Base-by-base conservation (phyloP, 2,329 filamentous ascomycete species). In the Fusarium miscanthi region DNA sequence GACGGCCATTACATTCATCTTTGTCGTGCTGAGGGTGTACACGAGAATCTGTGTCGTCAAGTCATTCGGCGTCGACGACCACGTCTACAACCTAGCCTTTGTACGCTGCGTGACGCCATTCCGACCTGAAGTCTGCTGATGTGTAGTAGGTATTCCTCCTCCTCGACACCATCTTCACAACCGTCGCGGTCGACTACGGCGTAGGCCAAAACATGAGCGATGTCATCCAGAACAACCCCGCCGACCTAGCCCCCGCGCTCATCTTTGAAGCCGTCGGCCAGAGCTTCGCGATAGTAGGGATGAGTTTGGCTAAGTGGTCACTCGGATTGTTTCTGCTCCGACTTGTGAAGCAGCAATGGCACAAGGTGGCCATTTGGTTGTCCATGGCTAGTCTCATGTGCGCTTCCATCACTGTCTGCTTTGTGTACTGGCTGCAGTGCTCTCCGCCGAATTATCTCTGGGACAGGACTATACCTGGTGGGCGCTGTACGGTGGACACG, bases 251-350 rank as follows among this genome's bases (percentile, higher is more conserved):
- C 4, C 45, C 71, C 2, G 80, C 81, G 2, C 73, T 74, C 23
- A 74, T 81, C 25, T 77, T 76, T 70, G 78, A 81, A 61, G 69
- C 72, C 19, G 78, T 81, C 9, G 79, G 80, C 6, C 81, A 82
- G 57, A 78, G 78, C 1, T 83, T 84, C 37, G 80, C 80, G 2
- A 73, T 84, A 9, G 52, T 82, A 4, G 82, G 81, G 17, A 84
- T 83, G 77, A 80, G 80, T 9, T 72, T 81, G 11, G 80, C 82
- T 1, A 85, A 85, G 40, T 68, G 75, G 54, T 83, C 82, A 0
- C 72, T 84, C 1, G 82, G 81, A 0, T 76, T 83, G 13, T 84
- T 84, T 56, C 61, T 85, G 13, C 70, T 83, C 6, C 79, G 82
- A 0, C 73, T 84, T 21, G 81, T 84, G 16, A 76, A 76, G 7